Evolutionary conservation across 2,329 filamentous ascomycete species (phyloP).

Genomic region (Nothophaeocryptopus gaeumannii): DNA sequence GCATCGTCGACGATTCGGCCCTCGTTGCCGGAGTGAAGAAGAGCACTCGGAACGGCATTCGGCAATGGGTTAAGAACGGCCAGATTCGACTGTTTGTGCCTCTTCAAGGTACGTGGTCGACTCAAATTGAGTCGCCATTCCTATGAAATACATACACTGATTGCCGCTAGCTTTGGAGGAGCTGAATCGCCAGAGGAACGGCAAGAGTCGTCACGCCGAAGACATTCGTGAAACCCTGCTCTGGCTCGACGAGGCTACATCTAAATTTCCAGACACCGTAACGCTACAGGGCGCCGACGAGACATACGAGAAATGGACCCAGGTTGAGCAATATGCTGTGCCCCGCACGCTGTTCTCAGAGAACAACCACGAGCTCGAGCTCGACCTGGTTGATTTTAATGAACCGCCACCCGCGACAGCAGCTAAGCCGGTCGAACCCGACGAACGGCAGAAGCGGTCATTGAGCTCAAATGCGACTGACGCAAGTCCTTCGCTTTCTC

Average conservation of each 20-base stretch:
- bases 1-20: slow-evolving; percentile 53
- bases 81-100: slow-evolving; percentile 52
- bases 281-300: slow-evolving; percentile 50
- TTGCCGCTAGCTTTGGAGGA: slow-evolving; percentile 43
- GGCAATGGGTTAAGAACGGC: slow-evolving; percentile 51
- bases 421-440: slow-evolving; percentile 28
- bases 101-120: slow-evolving; percentile 46
- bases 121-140: not conserved
- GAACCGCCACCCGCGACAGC: slow-evolving; percentile 39
- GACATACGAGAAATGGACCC: slow-evolving; percentile 46
- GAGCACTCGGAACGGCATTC: slow-evolving; percentile 51
- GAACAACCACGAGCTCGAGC: slow-evolving; percentile 43
- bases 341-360: slow-evolving; percentile 51
- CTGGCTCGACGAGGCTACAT: slow-evolving; percentile 54
- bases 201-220: slow-evolving; percentile 41
- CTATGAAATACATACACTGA: not conserved
- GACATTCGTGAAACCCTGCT: slow-evolving; percentile 49
- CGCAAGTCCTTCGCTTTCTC: slow-evolving; percentile 38
- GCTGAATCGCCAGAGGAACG: slow-evolving; percentile 45
- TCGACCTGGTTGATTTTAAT: slow-evolving; percentile 30
- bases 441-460: slow-evolving; percentile 39
- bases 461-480: slow-evolving; percentile 46
- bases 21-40: slow-evolving; percentile 51
- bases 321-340: slow-evolving; percentile 50
- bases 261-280: slow-evolving; percentile 41